A percentile compares a stretch with the other conserved stretches of the same genome.
Conservation (phyloP, 1,284 basidiomycete genomes). For the Apiotrichum veenhuisii region DNA sequence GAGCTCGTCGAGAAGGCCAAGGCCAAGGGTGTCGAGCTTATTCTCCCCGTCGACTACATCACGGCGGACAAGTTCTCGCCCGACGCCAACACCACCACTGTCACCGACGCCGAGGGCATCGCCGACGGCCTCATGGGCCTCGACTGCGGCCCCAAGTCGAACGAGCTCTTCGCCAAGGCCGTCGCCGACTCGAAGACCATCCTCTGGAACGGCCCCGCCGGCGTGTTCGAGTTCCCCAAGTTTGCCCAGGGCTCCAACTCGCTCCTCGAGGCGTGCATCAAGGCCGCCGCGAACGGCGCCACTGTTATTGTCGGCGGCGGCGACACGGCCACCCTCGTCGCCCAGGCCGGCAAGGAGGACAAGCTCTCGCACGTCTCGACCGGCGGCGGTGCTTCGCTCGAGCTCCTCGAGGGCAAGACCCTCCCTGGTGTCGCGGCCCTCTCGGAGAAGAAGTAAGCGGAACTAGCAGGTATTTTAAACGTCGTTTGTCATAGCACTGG, state of each 20-base stretch:
- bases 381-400: slow-evolving; percentile 92
- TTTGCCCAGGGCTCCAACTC: slow-evolving; percentile 83
- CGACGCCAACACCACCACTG: slow-evolving; percentile 74
- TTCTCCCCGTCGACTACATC: slow-evolving; percentile 93
- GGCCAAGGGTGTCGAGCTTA: slow-evolving; percentile 86
- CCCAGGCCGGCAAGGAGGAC: slow-evolving; percentile 75
- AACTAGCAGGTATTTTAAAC: not conserved
- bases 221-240: slow-evolving; percentile 93
- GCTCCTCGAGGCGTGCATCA: slow-evolving; percentile 80
- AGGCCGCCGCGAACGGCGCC: slow-evolving; percentile 80
- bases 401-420: slow-evolving; percentile 93
- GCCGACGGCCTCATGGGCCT: slow-evolving; percentile 94
- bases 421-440: slow-evolving; percentile 81
- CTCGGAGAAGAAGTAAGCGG: slow-evolving; percentile 58
- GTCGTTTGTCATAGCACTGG: not conserved
- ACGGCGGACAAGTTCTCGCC: slow-evolving; percentile 95
- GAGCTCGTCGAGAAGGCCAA: slow-evolving; percentile 88
- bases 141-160: slow-evolving; percentile 78
- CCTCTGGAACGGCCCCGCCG: slow-evolving; percentile 97
- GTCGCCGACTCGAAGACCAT: slow-evolving; percentile 92
- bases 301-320: slow-evolving; percentile 93
- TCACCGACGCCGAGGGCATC: slow-evolving; percentile 80
- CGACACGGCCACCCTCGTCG: slow-evolving; percentile 87
- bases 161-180: slow-evolving; percentile 71
- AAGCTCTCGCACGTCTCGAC: slow-evolving; percentile 94